Conservation (phyloP, 495 filamentous ascomycete species). For the Pseudotulostoma volvatum region DNA sequence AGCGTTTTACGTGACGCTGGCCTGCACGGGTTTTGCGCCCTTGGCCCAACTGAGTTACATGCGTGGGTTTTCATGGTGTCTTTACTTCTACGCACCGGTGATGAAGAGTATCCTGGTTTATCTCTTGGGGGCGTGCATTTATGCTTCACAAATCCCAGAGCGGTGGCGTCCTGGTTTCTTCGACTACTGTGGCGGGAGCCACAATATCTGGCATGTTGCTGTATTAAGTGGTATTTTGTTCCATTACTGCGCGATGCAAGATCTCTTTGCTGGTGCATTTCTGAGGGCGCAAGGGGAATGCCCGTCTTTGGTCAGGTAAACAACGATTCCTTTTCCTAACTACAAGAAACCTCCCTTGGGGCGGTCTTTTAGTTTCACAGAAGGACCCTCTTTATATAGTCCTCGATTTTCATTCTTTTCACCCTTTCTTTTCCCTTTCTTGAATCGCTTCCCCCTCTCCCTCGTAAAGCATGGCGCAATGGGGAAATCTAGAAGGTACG, state of each 20-base stretch:
- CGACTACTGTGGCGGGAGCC: conserved; percentile 84
- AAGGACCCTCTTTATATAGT: too few relatives aligned
- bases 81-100: conserved; percentile 81
- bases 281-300: conserved; percentile 43
- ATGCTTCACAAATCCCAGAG: conserved; percentile 90
- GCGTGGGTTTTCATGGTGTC: conserved; percentile 56
- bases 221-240: conserved; percentile 93
- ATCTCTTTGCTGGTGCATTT: conserved; percentile 83
- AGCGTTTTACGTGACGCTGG: conserved; percentile 77
- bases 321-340: not conserved
- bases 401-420: too few relatives aligned
- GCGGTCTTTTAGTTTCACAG: too few relatives aligned
- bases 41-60: conserved; percentile 65
- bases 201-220: conserved; percentile 96
- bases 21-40: conserved; percentile 80
- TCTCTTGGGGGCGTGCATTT: conserved; percentile 65
- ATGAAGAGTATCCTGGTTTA: conserved; percentile 75
- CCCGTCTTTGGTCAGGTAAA: conserved; percentile 12
- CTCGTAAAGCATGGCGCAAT: too few relatives aligned
- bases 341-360: too few relatives aligned
- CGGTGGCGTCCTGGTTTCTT: conserved; percentile 83
- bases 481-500: too few relatives aligned
- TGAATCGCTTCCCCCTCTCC: too few relatives aligned
- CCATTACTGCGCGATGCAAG: conserved; percentile 91
- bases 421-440: too few relatives aligned